A percentile compares a stretch with the other conserved stretches of the same genome.
Evolutionary conservation across 768 basidiomycete genomes (phyloP).

Genomic region (Tremella mesenterica): DNA sequence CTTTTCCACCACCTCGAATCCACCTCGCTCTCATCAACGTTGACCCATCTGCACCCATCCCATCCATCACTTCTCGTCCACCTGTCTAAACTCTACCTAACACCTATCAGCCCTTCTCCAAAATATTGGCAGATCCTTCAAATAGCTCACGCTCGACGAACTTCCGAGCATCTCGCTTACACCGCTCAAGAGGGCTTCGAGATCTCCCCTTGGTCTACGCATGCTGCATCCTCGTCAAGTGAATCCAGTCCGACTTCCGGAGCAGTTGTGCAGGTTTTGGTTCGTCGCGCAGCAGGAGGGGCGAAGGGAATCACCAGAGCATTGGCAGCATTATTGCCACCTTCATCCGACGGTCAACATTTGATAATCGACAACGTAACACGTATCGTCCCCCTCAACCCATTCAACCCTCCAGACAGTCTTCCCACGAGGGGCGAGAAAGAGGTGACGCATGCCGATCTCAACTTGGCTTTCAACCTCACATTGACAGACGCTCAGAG

Average conservation of each 20-base stretch:
- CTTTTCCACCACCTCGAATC: constrained; percentile 20
- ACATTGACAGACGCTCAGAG: constrained; percentile 73
- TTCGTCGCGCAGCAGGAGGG: constrained; percentile 37
- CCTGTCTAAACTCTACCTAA: constrained; percentile 62
- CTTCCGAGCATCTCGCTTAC: constrained; percentile 47
- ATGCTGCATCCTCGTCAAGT: background rate
- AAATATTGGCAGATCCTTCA: constrained; percentile 75
- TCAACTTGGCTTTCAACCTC: constrained; percentile 78
- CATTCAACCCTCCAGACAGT: constrained; percentile 14
- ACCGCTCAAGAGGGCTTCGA: constrained; percentile 14
- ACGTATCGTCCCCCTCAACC: constrained; percentile 11
- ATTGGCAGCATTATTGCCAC: constrained; percentile 14
- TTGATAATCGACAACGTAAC: constrained; percentile 7
- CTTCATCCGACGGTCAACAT: background rate
- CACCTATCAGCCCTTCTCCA: constrained; percentile 58
- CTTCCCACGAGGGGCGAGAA: background rate
- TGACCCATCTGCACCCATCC: constrained; percentile 49
- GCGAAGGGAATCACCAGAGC: constrained; percentile 38
- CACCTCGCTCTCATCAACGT: constrained; percentile 23
- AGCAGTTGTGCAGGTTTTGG: constrained; percentile 56
- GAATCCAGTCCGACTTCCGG: constrained; percentile 30
- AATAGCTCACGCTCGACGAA: constrained; percentile 55
- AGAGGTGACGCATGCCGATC: constrained; percentile 52
- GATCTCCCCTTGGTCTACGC: constrained; percentile 12
- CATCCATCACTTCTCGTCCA: constrained; percentile 62